A percentile compares a stretch with the other conserved stretches of the same genome.
Conservation (phyloP, 2,329 filamentous ascomycete genomes). For the Cordyceps pruinosa region DNA sequence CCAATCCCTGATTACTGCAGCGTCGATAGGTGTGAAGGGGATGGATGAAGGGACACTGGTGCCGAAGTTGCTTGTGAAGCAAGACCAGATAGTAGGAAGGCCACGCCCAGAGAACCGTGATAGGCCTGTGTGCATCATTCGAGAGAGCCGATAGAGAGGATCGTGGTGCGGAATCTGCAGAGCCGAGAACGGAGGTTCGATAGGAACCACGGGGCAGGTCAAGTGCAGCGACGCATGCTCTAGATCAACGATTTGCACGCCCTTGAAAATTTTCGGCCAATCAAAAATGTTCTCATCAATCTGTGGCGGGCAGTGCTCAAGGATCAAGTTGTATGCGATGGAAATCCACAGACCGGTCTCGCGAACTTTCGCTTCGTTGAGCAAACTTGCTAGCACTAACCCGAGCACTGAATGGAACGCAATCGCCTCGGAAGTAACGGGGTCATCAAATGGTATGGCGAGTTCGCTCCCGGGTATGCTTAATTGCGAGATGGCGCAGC, state of each 20-base stretch:
- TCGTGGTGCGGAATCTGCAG: constrained; percentile 32
- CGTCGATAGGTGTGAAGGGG: constrained; percentile 32
- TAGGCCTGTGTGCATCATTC: constrained; percentile 39
- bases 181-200: constrained; percentile 30
- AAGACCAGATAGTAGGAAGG: constrained; percentile 37
- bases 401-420: constrained; percentile 37
- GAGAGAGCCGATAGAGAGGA: constrained; percentile 34
- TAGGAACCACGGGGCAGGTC: constrained; percentile 33
- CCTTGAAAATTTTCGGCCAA: constrained; percentile 34
- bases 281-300: constrained; percentile 31
- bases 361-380: constrained; percentile 34
- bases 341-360: constrained; percentile 39
- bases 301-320: constrained; percentile 34
- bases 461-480: constrained; percentile 29
- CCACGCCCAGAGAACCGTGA: constrained; percentile 35
- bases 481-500: constrained; percentile 33
- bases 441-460: constrained; percentile 18
- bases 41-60: constrained; percentile 17
- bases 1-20: constrained; percentile 36
- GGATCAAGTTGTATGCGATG: constrained; percentile 33
- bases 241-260: constrained; percentile 35
- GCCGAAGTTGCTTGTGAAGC: constrained; percentile 23
- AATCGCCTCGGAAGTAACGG: constrained; percentile 27
- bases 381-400: constrained; percentile 33
- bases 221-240: constrained; percentile 38